Base-by-base conservation (phyloP, 73 alveolate genomes). In the Symbiodinium natans region DNA sequence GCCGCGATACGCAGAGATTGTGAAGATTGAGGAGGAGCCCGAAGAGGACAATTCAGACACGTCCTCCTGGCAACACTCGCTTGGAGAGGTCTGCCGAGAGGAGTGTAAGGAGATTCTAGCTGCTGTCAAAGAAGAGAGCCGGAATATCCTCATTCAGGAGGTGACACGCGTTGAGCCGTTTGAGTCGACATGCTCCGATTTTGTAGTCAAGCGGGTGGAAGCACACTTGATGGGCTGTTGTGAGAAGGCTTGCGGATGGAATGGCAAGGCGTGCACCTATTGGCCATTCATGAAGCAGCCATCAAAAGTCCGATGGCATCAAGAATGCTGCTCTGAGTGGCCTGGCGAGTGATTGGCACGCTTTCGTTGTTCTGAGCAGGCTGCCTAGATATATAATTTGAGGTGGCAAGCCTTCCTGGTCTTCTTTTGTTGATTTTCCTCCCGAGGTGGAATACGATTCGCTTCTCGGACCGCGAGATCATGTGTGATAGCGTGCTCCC, bases 251-350 rank as follows among this genome's bases (percentile, higher is more conserved):
- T 80, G 88, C 34, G 88, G 88, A 23, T 80, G 59, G 59, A 39
- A 80, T 38, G 59, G 59, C 54, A 5, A 38, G 88, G 21, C 33
- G 43, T 80, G 88, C 88, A 39, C 59, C 31, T 10, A 23, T 6
- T 80, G 88, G 88, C 88, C 88, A 17, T 83, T 83, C 92, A 42
- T 83, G 77, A 83, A 11, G 56, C 56, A 43, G 56, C 56, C 56
- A 43, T 43, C 56, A 43, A 43, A 43, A 11, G 56, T 43, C 19
- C 5, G 56, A 11, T 43, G 56, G 56, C 56, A 43, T 9, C 40
- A 68, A 68, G 82, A 68, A n/a, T 68, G 82, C 82, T 68, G 82
- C 38, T 68, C 82, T 27, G 82, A 68, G 82, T n/a, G 56, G 5
- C 56, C 11, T 5, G 11, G 56, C 56, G 56, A 43, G 11, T 43